Conservation (phyloP, 2,329 filamentous ascomycete genomes). For the Fusarium pseudograminearum region DNA sequence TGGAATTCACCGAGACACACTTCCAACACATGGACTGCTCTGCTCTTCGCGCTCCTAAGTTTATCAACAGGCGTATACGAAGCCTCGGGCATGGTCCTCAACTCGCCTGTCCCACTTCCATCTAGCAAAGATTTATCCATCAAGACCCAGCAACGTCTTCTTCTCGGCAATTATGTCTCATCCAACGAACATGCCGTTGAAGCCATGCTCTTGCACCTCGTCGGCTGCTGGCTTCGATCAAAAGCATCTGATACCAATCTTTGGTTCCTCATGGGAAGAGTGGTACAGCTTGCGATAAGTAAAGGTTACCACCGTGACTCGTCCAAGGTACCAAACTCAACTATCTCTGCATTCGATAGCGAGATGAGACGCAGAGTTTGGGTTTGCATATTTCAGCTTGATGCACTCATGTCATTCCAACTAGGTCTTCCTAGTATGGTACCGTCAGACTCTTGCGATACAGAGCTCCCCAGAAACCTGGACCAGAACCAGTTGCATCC, state of each 20-base stretch:
- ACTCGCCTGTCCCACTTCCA: slow-evolving; percentile 38
- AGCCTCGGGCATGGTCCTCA: slow-evolving; percentile 34
- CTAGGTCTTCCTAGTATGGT: slow-evolving; percentile 63
- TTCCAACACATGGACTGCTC: slow-evolving; percentile 59
- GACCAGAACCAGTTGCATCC: slow-evolving; percentile 36
- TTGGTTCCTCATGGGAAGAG: slow-evolving; percentile 59
- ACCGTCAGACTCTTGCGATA: slow-evolving; percentile 39
- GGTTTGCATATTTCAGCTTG: slow-evolving; percentile 58
- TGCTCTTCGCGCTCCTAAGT: slow-evolving; percentile 59
- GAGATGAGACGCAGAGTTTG: slow-evolving; percentile 63
- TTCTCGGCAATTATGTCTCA: slow-evolving; percentile 59
- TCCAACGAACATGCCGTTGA: slow-evolving; percentile 58
- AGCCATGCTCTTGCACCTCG: slow-evolving; percentile 57
- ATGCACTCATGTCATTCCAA: slow-evolving; percentile 60
- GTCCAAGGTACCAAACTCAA: slow-evolving; percentile 49
- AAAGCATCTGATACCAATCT: slow-evolving; percentile 53
- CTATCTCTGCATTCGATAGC: slow-evolving; percentile 57
- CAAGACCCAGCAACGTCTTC: slow-evolving; percentile 56
- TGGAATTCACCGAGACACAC: slow-evolving; percentile 50
- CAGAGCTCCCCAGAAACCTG: slow-evolving; percentile 38
- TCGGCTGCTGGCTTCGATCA: slow-evolving; percentile 49
- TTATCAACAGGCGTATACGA: slow-evolving; percentile 52
- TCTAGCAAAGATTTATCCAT: slow-evolving; percentile 36
- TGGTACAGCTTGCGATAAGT: slow-evolving; percentile 59
- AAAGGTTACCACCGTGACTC: slow-evolving; percentile 64